These are phyloP conservation scores for Aureobasidium musti DNA, from an alignment of 2,329 filamentous ascomycete genomes.

Conservation along the genomic window DNA sequence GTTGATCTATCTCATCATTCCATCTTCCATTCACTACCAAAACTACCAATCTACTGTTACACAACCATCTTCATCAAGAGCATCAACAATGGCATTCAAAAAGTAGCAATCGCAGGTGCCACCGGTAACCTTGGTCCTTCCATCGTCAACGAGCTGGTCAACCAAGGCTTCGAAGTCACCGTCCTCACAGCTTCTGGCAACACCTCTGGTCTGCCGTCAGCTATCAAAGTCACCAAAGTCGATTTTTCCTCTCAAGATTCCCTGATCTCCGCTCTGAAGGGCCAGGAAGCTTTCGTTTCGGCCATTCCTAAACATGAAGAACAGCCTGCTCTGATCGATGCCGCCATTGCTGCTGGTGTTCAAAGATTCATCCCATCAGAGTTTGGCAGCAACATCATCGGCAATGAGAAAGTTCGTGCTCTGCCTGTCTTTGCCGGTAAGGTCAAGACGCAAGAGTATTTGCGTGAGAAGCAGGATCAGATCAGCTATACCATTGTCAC, in stretches of 20 bases:
- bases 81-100: conserved; percentile 9
- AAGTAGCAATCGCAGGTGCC: conserved; percentile 31
- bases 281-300: conserved; percentile 45
- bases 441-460: conserved; percentile 42
- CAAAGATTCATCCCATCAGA: conserved; percentile 48
- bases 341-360: conserved; percentile 45
- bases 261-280: conserved; percentile 41
- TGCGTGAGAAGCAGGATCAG: conserved; percentile 37
- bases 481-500: conserved; percentile 43
- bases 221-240: conserved; percentile 38
- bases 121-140: conserved; percentile 48
- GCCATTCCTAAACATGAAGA: conserved; percentile 37
- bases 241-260: conserved; percentile 40
- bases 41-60: not conserved
- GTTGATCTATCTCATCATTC: not conserved
- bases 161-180: conserved; percentile 41
- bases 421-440: conserved; percentile 46
- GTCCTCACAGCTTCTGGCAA: conserved; percentile 39
- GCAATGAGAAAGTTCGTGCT: conserved; percentile 37
- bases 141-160: conserved; percentile 47
- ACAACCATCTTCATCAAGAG: not conserved
- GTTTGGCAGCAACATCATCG: conserved; percentile 44
- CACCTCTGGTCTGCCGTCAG: conserved; percentile 36
- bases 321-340: conserved; percentile 44
- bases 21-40: not conserved